phyloP scores from a whole-genome alignment of 257 asterid species.

The Paulownia fortunei region DNA sequence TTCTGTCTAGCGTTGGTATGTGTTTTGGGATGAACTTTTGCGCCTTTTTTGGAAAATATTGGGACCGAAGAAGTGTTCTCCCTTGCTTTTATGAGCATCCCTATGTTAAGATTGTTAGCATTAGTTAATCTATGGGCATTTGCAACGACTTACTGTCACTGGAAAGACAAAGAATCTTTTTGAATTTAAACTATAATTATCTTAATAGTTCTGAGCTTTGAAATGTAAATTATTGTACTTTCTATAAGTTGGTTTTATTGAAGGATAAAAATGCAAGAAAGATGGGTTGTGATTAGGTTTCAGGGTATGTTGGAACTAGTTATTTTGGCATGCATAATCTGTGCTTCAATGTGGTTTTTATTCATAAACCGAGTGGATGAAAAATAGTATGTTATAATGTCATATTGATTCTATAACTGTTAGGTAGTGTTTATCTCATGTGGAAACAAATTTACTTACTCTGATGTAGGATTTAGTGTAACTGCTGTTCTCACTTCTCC shows the following conservation, averaged over 20 bases:
- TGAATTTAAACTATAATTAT: neutral
- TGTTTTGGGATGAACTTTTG: neutral
- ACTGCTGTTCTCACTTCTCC: no score
- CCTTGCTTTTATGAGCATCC: neutral
- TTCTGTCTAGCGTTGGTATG: conserved; percentile 71
- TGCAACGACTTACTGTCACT: neutral
- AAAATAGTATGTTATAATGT: no score
- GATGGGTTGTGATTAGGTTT: neutral
- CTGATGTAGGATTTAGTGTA: no score
- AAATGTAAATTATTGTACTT: neutral
- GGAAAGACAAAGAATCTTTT: neutral
- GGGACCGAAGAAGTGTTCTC: neutral
- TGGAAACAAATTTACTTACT: no score
- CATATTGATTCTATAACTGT: neutral
- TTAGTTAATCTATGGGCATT: neutral
- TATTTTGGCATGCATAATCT: neutral
- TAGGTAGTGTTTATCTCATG: no score
- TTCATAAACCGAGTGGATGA: neutral
- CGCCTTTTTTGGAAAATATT: neutral
- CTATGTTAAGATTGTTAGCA: neutral
- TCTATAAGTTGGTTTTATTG: neutral
- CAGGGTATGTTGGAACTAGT: neutral
- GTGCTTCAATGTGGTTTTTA: neutral
- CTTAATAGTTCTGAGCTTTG: neutral
- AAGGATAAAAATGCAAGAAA: no score